Evolutionary conservation across 2,329 filamentous ascomycete species (phyloP).

Genomic region (Aspergillus aculeatus): DNA sequence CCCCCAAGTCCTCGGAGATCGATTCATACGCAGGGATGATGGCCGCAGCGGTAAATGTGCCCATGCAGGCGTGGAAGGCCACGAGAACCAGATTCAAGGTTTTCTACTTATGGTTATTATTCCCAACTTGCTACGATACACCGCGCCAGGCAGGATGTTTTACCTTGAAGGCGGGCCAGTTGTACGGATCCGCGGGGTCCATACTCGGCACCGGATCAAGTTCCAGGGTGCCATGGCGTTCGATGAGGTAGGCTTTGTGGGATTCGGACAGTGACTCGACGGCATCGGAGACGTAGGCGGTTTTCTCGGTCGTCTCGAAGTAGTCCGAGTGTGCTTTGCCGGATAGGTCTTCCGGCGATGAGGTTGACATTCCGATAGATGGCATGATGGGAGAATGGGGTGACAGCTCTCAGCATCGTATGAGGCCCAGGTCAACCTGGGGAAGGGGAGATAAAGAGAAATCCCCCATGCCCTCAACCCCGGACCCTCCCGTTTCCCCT

Average conservation of each 20-base stretch:
- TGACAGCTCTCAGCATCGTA: background rate
- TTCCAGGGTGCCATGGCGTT: constrained; percentile 10
- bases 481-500: background rate
- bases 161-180: constrained; percentile 10
- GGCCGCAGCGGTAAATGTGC: constrained; percentile 53
- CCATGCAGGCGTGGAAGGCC: constrained; percentile 57
- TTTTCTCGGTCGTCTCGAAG: constrained; percentile 1
- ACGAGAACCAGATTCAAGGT: constrained; percentile 49
- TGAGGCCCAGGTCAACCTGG: background rate
- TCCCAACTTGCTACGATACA: background rate
- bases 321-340: background rate
- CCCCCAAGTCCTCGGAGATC: constrained; percentile 52
- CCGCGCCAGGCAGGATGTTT: background rate
- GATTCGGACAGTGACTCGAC: background rate
- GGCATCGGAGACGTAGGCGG: background rate
- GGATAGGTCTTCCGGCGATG: background rate
- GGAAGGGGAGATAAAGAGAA: background rate
- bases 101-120: constrained; percentile 19
- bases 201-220: constrained; percentile 11
- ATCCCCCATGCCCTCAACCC: background rate
- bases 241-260: background rate
- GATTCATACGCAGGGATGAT: constrained; percentile 54
- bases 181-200: constrained; percentile 14
- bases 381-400: background rate
- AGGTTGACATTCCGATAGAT: background rate